phyloP scores from a whole-genome alignment of 2,329 filamentous ascomycete genomes.

The Monosporascus sp. region DNA sequence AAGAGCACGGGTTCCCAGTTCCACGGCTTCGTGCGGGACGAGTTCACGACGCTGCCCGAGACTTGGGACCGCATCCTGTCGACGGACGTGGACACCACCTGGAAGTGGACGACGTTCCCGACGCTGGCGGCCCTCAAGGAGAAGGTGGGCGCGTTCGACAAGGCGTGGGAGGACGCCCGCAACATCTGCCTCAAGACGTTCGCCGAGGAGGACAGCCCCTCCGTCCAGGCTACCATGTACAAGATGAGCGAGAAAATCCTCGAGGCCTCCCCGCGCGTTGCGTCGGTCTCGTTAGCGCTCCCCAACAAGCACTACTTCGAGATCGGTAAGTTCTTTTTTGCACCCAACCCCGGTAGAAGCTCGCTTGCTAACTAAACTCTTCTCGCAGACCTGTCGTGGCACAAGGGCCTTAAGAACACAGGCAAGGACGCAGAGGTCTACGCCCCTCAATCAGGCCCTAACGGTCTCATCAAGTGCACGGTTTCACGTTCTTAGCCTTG shows the following conservation, averaged over 20 bases:
- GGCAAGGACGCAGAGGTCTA: conserved; percentile 95
- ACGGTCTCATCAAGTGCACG: conserved; percentile 92
- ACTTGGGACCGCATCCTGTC: conserved; percentile 93
- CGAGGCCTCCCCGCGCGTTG: conserved; percentile 64
- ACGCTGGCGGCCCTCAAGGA: conserved; percentile 62
- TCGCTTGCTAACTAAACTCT: not conserved
- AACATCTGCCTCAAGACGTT: conserved; percentile 87
- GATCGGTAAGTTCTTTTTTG: conserved; percentile 57
- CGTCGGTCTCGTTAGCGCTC: conserved; percentile 73
- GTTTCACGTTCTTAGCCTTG: conserved; percentile 55
- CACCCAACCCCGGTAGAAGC: not conserved
- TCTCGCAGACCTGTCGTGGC: conserved; percentile 80
- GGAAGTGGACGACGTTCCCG: conserved; percentile 76
- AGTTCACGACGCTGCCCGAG: conserved; percentile 86
- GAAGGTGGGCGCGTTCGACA: conserved; percentile 64
- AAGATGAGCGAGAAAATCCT: conserved; percentile 93
- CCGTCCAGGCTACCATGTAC: conserved; percentile 97
- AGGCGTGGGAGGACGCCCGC: conserved; percentile 72
- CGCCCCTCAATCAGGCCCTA: conserved; percentile 86
- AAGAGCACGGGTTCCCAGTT: conserved; percentile 97
- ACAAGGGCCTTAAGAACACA: conserved; percentile 91
- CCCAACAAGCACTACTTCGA: conserved; percentile 99
- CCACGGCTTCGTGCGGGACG: conserved; percentile 88
- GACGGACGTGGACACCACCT: conserved; percentile 82
- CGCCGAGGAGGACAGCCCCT: conserved; percentile 83